Base-by-base conservation (phyloP, 768 basidiomycete genomes). In the Tylopilus subfusipes region DNA sequence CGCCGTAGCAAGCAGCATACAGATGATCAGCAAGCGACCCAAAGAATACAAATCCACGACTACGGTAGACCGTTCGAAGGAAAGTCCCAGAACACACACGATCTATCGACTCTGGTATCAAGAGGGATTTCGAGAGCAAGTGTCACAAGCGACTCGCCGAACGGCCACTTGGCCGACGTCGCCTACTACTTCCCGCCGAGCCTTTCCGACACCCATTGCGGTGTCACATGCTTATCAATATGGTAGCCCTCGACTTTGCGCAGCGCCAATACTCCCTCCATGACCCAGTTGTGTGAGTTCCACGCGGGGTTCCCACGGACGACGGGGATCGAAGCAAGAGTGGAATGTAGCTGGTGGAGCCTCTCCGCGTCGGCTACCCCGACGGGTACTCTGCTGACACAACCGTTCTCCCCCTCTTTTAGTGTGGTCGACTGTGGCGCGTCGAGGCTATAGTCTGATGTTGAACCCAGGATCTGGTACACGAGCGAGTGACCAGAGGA, bases 391-490 rank as follows among this genome's bases (percentile, higher is more conserved):
- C 57, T 72, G 43, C 60, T 50, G 51, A 48, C 6, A 34, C 70
- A 69, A 19, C 58, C 66, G 31, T 61, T 68, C 42, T 69, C 68
- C 34, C 70, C 70, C 40, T 52, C 60, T 45, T 64, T 66, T 7
- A 70, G 60, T 0, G 70, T 67, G 55, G 72, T 68, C 2, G 69
- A 70, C 53, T 71, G 69, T 2, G 69, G 69, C 2, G 59, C 70
- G 18, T 72, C 70, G 3, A 70, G 56, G 25, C 58, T 55, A 47
- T 67, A 72, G 60, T 70, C 64, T 36, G 60, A n/a, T 24, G 52
- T 18, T 0, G 66, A 62, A 27, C 70, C 70, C 13, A 55, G 24
- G 53, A 70, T 66, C 48, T 72, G 69, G 53, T 70, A 70, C 14
- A 70, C 48, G 50, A 70, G 58, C 1, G 70, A 70, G 55, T 68